Evolutionary conservation across 2,329 filamentous ascomycete species (phyloP).

Genomic region (Endocalyx cinctus): DNA sequence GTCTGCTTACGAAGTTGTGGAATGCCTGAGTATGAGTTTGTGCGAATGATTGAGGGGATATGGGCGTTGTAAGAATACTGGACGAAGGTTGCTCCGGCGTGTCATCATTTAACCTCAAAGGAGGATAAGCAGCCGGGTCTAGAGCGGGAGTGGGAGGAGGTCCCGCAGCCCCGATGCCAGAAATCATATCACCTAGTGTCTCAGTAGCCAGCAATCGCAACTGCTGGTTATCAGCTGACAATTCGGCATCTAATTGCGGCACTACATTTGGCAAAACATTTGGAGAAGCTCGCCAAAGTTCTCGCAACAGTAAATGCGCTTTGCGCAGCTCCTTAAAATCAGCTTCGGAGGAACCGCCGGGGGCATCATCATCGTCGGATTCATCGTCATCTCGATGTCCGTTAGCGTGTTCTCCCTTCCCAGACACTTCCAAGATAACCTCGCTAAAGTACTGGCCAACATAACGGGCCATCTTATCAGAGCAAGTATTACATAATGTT

Average conservation of each 20-base stretch:
- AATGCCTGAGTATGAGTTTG: conserved; percentile 77
- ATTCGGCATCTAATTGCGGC: conserved; percentile 86
- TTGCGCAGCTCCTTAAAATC: conserved; percentile 86
- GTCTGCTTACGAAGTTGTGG: conserved; percentile 76
- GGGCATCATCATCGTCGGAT: conserved; percentile 56
- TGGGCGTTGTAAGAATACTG: conserved; percentile 72
- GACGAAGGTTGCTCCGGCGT: conserved; percentile 42
- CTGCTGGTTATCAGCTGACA: conserved; percentile 84
- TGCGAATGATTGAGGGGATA: conserved; percentile 84
- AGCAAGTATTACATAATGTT: conserved; percentile 81
- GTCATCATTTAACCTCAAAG: conserved; percentile 60
- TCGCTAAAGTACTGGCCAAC: conserved; percentile 97
- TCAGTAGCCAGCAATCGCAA: conserved; percentile 85
- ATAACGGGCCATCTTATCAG: conserved; percentile 91
- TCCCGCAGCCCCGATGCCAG: conserved; percentile 87
- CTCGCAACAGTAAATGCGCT: conserved; percentile 81
- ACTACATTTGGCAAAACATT: conserved; percentile 88
- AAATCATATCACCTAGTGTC: conserved; percentile 90
- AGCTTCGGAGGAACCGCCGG: conserved; percentile 66
- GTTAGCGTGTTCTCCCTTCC: conserved; percentile 49
- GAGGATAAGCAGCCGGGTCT: conserved; percentile 83
- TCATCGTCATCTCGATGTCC: conserved; percentile 57
- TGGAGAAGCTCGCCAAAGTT: conserved; percentile 90
- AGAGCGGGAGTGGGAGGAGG: conserved; percentile 68
- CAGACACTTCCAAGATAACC: conserved; percentile 84